Conservation (phyloP, 2,329 filamentous ascomycete species). For the Clarireedia hainanense region DNA sequence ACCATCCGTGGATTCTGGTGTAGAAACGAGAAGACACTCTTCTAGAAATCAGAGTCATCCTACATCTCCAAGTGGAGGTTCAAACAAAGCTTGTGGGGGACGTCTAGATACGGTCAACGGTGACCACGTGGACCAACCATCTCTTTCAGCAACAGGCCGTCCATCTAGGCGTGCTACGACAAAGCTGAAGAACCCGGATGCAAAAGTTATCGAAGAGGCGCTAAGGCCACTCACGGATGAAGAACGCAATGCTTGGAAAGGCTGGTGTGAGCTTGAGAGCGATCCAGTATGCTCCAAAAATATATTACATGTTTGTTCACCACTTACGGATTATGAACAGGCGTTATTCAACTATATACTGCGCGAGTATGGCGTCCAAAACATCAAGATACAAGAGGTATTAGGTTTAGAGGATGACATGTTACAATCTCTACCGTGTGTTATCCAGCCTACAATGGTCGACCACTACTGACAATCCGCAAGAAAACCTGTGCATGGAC, state of each 20-base stretch:
- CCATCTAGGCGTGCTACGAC: not conserved
- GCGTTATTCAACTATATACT: slow-evolving; percentile 83
- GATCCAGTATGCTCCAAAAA: slow-evolving; percentile 55
- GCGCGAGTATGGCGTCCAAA: slow-evolving; percentile 65
- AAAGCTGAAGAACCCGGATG: not conserved
- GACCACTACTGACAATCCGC: slow-evolving; percentile 23
- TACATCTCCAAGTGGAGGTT: slow-evolving; percentile 2
- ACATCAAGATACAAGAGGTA: slow-evolving; percentile 69
- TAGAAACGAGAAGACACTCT: slow-evolving; percentile 1
- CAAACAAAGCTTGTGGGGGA: not conserved
- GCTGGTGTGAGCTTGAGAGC: slow-evolving; percentile 81
- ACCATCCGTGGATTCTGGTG: not conserved
- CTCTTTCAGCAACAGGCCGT: not conserved
- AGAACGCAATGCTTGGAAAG: slow-evolving; percentile 56
- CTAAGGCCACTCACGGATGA: slow-evolving; percentile 40
- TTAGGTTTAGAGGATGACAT: slow-evolving; percentile 62
- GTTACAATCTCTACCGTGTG: slow-evolving; percentile 54
- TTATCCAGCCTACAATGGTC: slow-evolving; percentile 18
- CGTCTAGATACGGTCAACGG: not conserved
- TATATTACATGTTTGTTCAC: not conserved
- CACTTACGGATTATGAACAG: slow-evolving; percentile 34
- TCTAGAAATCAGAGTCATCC: not conserved
- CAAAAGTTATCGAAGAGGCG: slow-evolving; percentile 12
- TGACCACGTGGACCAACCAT: not conserved
- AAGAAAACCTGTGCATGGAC: slow-evolving; percentile 67